These are phyloP conservation scores for Gentiana dahurica DNA, from an alignment of 257 asterid genomes.

Conservation along the genomic window DNA sequence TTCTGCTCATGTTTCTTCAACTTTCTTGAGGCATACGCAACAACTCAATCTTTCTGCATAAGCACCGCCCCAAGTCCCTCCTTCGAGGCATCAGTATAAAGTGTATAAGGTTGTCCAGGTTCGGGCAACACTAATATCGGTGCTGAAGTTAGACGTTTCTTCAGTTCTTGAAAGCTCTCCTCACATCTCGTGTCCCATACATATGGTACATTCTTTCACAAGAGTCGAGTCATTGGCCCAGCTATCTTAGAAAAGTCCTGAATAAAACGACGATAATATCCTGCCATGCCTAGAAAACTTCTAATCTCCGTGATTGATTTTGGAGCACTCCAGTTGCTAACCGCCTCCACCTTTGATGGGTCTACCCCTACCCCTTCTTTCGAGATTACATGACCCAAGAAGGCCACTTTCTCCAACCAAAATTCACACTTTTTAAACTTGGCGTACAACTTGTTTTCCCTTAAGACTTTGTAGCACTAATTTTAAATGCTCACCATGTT, in stretches of 20 bases:
- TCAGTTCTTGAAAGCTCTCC: no score
- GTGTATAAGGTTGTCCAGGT: neutral
- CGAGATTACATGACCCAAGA: conserved; percentile 1
- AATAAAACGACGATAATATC: no score
- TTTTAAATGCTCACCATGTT: neutral
- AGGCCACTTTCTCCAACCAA: neutral
- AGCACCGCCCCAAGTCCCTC: neutral
- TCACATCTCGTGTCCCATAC: no score
- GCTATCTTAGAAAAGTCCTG: no score
- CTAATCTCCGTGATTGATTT: neutral
- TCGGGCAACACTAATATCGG: neutral
- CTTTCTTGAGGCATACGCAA: no score
- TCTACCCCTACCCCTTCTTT: neutral
- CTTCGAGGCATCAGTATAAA: neutral
- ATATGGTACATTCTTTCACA: no score
- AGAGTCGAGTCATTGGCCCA: no score
- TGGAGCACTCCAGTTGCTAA: neutral
- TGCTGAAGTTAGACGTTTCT: no score
- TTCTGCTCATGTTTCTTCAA: no score
- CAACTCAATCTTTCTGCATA: neutral
- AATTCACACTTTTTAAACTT: conserved; percentile 5
- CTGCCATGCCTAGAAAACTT: neutral
- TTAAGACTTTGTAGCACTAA: neutral
- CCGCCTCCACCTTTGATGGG: neutral
- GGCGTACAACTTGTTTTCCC: conserved; percentile 6